Evolutionary conservation across 768 basidiomycete species (phyloP).

Genomic region (Lentinula lateritia): DNA sequence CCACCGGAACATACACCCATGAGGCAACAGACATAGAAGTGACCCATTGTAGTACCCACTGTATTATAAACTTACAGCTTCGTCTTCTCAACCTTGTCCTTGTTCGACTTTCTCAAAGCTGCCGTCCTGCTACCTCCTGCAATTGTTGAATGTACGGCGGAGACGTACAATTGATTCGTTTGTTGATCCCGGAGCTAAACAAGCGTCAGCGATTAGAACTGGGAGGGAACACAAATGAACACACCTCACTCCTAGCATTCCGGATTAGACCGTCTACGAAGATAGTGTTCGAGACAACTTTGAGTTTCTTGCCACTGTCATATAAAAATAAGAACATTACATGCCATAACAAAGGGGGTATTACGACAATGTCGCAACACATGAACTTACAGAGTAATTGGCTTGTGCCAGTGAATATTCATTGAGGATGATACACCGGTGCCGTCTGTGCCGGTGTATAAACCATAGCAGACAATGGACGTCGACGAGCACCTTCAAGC

Average conservation of each 20-base stretch:
- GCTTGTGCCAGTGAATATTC: conserved; percentile 44
- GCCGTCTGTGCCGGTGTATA: conserved; percentile 31
- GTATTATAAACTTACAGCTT: not conserved
- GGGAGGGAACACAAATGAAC: conserved; percentile 7
- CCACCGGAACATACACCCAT: no score
- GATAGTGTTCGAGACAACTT: conserved; percentile 35
- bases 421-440: conserved; percentile 47
- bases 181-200: conserved; percentile 32
- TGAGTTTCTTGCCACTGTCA: conserved; percentile 35
- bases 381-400: conserved; percentile 28
- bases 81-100: not conserved
- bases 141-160: conserved; percentile 34
- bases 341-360: not conserved
- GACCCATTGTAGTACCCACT: no score
- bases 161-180: conserved; percentile 34
- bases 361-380: not conserved
- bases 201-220: conserved; percentile 3
- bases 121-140: conserved; percentile 2
- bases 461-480: conserved; percentile 36
- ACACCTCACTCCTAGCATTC: conserved; percentile 39
- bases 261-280: conserved; percentile 35
- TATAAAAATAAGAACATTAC: not conserved
- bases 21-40: no score
- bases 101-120: not conserved
- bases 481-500: conserved; percentile 35